A percentile compares a stretch with the other conserved stretches of the same genome.
Evolutionary conservation across 148 eudicot species (phyloP).

Genomic region (Rhododendron mucronatum): DNA sequence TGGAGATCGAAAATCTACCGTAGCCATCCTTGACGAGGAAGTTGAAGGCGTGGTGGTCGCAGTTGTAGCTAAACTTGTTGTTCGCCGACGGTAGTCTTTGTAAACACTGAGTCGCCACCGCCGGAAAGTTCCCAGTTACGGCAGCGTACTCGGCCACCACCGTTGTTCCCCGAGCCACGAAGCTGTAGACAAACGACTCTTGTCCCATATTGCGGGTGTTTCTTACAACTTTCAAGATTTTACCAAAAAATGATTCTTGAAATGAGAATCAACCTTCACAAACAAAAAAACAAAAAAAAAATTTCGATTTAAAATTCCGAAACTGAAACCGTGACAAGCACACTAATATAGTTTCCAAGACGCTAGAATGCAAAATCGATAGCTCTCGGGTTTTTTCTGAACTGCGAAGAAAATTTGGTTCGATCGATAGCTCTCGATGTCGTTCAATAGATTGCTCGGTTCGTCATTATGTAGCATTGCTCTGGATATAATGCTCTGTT

Average conservation of each 20-base stretch:
- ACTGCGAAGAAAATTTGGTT: no score
- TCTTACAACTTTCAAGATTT: background rate
- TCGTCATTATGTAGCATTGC: background rate
- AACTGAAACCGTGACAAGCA: background rate
- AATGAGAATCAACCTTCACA: background rate
- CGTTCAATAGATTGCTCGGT: background rate
- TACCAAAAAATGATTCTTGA: background rate
- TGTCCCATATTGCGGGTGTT: slow-evolving; percentile 28
- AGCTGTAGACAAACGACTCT: slow-evolving; percentile 48
- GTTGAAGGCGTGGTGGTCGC: slow-evolving; percentile 43
- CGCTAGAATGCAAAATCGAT: background rate
- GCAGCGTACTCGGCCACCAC: slow-evolving; percentile 40
- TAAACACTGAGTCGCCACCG: slow-evolving; percentile 43
- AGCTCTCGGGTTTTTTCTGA: background rate
- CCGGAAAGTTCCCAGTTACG: slow-evolving; percentile 48
- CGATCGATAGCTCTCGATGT: background rate
- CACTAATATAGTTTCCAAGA: background rate
- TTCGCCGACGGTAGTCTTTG: slow-evolving; percentile 35
- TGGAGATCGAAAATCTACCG: slow-evolving; percentile 16
- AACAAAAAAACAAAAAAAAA: no score
- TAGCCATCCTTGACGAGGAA: slow-evolving; percentile 43
- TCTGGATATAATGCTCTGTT: background rate
- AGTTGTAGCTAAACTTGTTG: slow-evolving; percentile 40
- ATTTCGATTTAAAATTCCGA: background rate
- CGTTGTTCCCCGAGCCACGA: slow-evolving; percentile 43